Conservation (phyloP, 257 asterid species). For the Solanum etuberosum region DNA sequence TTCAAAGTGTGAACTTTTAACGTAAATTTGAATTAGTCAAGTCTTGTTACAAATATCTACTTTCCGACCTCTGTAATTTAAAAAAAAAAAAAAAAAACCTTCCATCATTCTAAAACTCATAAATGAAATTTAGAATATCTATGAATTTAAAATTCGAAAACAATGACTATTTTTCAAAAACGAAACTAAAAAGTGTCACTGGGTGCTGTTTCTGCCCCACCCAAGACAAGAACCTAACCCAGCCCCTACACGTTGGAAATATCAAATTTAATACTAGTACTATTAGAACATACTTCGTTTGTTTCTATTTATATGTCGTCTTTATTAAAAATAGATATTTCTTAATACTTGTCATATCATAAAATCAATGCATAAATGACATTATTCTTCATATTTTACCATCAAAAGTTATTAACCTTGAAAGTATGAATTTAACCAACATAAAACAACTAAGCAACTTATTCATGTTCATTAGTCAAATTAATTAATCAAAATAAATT, state of each 20-base stretch:
- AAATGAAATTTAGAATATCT: not conserved
- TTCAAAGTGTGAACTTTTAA: not conserved
- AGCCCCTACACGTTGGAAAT: not conserved
- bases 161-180: not conserved
- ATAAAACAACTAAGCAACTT: too few species aligned
- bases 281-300: too few species aligned
- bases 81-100: not conserved
- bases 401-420: too few species aligned
- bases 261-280: not conserved
- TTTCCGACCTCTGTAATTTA: not conserved
- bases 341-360: too few species aligned
- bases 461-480: not conserved
- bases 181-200: not conserved
- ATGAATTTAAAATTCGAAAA: not conserved
- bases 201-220: not conserved
- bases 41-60: not conserved
- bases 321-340: too few species aligned
- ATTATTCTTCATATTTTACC: not conserved
- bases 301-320: not conserved
- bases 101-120: not conserved
- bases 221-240: not conserved
- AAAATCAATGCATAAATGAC: too few species aligned
- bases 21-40: not conserved
- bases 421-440: too few species aligned
- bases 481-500: too few species aligned